phyloP scores from a whole-genome alignment of 129 eudicot species.

The Ambrosia trifida region DNA sequence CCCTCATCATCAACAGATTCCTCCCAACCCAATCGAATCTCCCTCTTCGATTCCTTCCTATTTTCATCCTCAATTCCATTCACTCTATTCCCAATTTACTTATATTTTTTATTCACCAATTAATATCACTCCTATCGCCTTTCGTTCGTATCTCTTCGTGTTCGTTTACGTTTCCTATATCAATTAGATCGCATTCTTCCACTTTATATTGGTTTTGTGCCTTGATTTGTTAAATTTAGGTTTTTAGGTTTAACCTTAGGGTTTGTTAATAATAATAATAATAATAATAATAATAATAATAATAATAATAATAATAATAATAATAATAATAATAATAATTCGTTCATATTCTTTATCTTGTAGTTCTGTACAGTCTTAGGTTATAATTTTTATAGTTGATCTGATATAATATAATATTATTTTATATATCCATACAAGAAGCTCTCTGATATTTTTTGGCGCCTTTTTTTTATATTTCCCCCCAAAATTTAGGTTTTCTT shows the following conservation, averaged over 20 bases:
- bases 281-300: background rate
- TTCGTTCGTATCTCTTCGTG: slow-evolving; percentile 8
- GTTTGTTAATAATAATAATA: slow-evolving; percentile 7
- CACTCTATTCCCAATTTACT: background rate
- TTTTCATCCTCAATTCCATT: background rate
- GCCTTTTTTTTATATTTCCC: slow-evolving; percentile 60
- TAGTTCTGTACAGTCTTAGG: slow-evolving; percentile 21
- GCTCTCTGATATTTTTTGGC: slow-evolving; percentile 76
- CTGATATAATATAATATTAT: slow-evolving; percentile 8
- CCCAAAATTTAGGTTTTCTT: slow-evolving; percentile 62
- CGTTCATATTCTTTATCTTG: slow-evolving; percentile 41
- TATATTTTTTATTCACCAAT: background rate
- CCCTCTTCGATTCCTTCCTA: background rate
- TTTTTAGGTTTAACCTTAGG: slow-evolving; percentile 19
- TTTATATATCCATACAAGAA: slow-evolving; percentile 17
- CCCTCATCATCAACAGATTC: slow-evolving; percentile 27
- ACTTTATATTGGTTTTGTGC: background rate
- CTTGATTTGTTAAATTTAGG: slow-evolving; percentile 20
- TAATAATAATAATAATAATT: background rate
- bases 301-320: background rate
- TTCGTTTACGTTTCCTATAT: background rate
- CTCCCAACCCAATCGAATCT: slow-evolving; percentile 23
- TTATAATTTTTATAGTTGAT: background rate
- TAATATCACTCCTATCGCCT: background rate
- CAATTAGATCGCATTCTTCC: slow-evolving; percentile 31